Evolutionary conservation across 2,329 filamentous ascomycete genomes (phyloP), one percentile per base, ranked within the genome.

Genomic region (Penicillium decumbens): DNA sequence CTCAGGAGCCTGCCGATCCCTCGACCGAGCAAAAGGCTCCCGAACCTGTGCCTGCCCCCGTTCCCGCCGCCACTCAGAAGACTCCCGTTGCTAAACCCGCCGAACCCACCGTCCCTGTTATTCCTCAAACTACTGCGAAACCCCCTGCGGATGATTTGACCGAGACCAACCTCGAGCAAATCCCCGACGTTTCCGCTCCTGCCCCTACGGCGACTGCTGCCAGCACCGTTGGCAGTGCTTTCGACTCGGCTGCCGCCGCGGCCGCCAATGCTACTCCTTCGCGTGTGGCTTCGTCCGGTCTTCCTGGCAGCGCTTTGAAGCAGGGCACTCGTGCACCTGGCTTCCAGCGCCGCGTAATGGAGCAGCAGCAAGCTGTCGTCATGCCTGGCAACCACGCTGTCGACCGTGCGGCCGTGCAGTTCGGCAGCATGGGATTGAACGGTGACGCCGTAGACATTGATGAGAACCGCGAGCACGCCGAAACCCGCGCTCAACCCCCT

Each of bases 301-400:
- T 82, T 68, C 88, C 87, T 43, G 80, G 88, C n/a, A 87, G 85
- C 43, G 89, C 89, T 24, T 78, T 88, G 63, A 95, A 95, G 57
- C 65, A 67, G 46, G 75, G 88, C 88, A 76, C 77, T 52, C 87
- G 92, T 53, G 84, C 83, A 47, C 82, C 89, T 18, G 91, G 85
- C 73, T 89, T 87, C 71, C 87, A 95, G 69, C 84, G 92, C 58
- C 87, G 89, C 63, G 80, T 96, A 46, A 79, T 95, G 64, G 91
- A 97, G 63, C 93, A 98, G 68, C 91, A 95, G 71, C 93, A 98
- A 75, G 89, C 93, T 51, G 93, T 98, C 35, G 90, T 95, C 57
- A 96, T 98, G 92, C 93, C 93, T 40, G 90, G 89, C 52, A 95
- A 96, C 75, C 90, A 93, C 60, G 91, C 93, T 45, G 87, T 98